These are phyloP conservation scores for Hypsizygus marmoreus DNA, from an alignment of 768 basidiomycete genomes.

Conservation along the genomic window DNA sequence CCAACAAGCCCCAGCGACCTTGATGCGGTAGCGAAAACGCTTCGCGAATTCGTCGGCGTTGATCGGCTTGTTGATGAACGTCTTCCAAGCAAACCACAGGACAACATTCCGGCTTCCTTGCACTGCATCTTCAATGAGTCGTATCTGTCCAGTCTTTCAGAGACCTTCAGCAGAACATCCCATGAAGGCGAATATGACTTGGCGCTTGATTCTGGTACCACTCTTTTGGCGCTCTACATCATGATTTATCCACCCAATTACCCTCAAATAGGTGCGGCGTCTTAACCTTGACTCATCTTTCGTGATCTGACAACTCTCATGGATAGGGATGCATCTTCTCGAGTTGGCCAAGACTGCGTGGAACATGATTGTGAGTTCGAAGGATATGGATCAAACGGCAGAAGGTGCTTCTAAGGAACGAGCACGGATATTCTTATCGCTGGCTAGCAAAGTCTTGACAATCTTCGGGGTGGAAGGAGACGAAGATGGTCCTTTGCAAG, in stretches of 20 bases:
- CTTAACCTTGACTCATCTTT: background rate
- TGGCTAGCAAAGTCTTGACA: slow-evolving; percentile 42
- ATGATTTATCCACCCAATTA: slow-evolving; percentile 76
- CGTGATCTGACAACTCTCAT: slow-evolving; percentile 1
- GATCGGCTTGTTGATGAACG: slow-evolving; percentile 20
- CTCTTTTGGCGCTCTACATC: slow-evolving; percentile 65
- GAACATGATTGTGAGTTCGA: slow-evolving; percentile 54
- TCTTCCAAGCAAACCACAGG: slow-evolving; percentile 31
- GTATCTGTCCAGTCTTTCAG: slow-evolving; percentile 59
- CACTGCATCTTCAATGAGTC: slow-evolving; percentile 53
- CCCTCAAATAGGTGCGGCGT: slow-evolving; percentile 72
- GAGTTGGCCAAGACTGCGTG: slow-evolving; percentile 79
- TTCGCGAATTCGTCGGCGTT: slow-evolving; percentile 43
- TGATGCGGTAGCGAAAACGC: slow-evolving; percentile 25
- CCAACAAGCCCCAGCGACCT: slow-evolving; percentile 36
- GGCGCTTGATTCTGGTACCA: slow-evolving; percentile 56
- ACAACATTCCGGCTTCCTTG: slow-evolving; percentile 43
- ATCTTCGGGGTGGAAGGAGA: slow-evolving; percentile 68
- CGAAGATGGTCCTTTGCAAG: slow-evolving; percentile 56
- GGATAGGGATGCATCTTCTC: slow-evolving; percentile 71
- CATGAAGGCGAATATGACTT: slow-evolving; percentile 60
- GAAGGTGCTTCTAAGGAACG: slow-evolving; percentile 27
- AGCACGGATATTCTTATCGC: slow-evolving; percentile 37
- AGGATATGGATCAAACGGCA: slow-evolving; percentile 18
- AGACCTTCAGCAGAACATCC: slow-evolving; percentile 66